Base-by-base conservation (phyloP, 2,329 filamentous ascomycete genomes). In the Calonectria leucothoes region DNA sequence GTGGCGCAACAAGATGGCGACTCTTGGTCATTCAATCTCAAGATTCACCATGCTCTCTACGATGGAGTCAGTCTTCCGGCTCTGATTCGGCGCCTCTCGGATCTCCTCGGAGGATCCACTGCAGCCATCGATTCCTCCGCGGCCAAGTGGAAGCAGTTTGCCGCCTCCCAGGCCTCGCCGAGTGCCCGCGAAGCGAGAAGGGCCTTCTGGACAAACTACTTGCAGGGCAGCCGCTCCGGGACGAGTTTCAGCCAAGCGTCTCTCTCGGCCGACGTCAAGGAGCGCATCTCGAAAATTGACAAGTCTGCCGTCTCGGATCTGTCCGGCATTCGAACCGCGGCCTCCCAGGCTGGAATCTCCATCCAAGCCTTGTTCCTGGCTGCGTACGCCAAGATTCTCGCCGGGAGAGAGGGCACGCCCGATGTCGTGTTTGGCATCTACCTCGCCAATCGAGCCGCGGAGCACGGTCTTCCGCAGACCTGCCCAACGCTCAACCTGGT, bases 11-110 rank as follows among this genome's bases (percentile, higher is more conserved):
- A 76, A 4, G 69, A 75, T 0, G 48, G 75, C 0, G 74, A 77
- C 0, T 72, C 76, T 4, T 84, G 82, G 78, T 49, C 75, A 0
- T 69, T 92, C 5, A 84, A 89, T 2, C 86, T 95, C 6, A 87
- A 87, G 31, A 93, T 98, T 6, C 95, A 98, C 75, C 96, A 98
- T 82, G 94, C 94, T 0, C 87, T 98, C 0, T 98, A 98, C 81
- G 96, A 98, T 82, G 95, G 93, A 7, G 88, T 97, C 73, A 97
- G 94, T 78, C 86, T 98, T 6, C 90, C 92, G 0, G 81, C 88
- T 0, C 84, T 98, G 7, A 85, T 95, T 27, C 81, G 88, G 2
- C 80, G 82, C 17, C 64, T 79, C 12, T 74, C 77, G 29, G 65
- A 77, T 45, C 31, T 76, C 15, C 20, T 76, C 3, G 33, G 23